Evolutionary conservation across 2,329 filamentous ascomycete species (phyloP), one percentile per base, ranked within the genome.

Genomic region (Shiraia bambusicola): DNA sequence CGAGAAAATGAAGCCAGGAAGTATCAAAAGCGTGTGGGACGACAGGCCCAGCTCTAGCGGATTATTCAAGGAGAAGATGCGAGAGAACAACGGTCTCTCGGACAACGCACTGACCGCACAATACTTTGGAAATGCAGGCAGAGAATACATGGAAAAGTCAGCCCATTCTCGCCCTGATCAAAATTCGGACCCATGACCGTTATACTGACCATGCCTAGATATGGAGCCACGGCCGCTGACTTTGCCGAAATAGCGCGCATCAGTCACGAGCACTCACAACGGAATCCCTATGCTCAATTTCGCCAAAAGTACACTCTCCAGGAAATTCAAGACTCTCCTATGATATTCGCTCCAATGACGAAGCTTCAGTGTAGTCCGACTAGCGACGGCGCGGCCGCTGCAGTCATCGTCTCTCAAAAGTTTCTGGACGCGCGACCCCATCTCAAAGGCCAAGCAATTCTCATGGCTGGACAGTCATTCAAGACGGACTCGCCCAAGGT

Each of bases 311-410:
- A 96, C 74, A 87, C 86, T 1, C 80, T 84, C 26, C 87, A 95
- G 32, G 83, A 97, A 70, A 80, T 97, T 61, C 71, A 88, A 64
- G 75, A 85, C 28, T 74, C 87, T 0, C 78, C 88, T 35, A 86
- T 82, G 77, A 88, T 96, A 66, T 82, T 88, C 70, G 82, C 80
- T 43, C 92, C 92, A 2, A 77, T 97, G 38, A 97, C 92, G 38
- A 96, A 95, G 72, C 82, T 97, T 16, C 92, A 96, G 73, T 96
- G 92, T 77, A 95, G 90, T 69, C 92, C 92, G 1, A 97, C 92
- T 0, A 93, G 87, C 0, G 92, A 96, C 68, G 92, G 92, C 22
- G 89, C 85, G 19, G 92, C 89, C 1, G 90, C 92, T 0, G 89
- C 88, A 7, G 84, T 96, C 13, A 75, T 97, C 34, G 91, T 96